Conservation (phyloP, 2,329 filamentous ascomycete genomes). For the Aspergillus aculeatus region DNA sequence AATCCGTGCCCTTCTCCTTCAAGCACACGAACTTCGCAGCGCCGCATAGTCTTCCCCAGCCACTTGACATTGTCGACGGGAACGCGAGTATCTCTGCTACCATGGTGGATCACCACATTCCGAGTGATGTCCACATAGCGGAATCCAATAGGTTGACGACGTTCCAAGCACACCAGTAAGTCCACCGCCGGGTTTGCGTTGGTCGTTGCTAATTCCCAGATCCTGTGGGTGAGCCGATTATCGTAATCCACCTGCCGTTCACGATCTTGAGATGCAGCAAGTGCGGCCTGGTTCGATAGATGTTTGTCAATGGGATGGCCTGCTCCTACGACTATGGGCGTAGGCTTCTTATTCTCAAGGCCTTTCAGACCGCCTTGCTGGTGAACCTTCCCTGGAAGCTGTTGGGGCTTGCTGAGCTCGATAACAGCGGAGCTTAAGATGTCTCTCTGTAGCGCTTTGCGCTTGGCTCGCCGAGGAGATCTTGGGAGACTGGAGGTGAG, state of each 20-base stretch:
- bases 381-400: conserved; percentile 18
- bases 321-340: conserved; percentile 16
- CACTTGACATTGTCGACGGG: conserved; percentile 93
- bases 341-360: conserved; percentile 19
- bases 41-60: conserved; percentile 89
- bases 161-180: conserved; percentile 85
- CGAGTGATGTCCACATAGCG: conserved; percentile 94
- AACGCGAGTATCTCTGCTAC: conserved; percentile 83
- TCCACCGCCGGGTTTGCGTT: conserved; percentile 94
- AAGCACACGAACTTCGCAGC: conserved; percentile 86
- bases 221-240: conserved; percentile 80
- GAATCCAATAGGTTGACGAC: conserved; percentile 88
- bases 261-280: conserved; percentile 31
- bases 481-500: conserved; percentile 76
- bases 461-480: conserved; percentile 59
- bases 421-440: conserved; percentile 46
- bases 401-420: conserved; percentile 45
- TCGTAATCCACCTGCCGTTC: conserved; percentile 63
- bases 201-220: conserved; percentile 89
- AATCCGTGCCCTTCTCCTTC: conserved; percentile 91
- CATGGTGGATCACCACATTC: conserved; percentile 90
- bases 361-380: conserved; percentile 21
- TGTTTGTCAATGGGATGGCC: conserved; percentile 14
- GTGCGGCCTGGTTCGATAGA: conserved; percentile 6
- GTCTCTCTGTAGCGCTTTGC: conserved; percentile 50